Base-by-base conservation (phyloP, 129 eudicot genomes). In the Saussurea involucrata region DNA sequence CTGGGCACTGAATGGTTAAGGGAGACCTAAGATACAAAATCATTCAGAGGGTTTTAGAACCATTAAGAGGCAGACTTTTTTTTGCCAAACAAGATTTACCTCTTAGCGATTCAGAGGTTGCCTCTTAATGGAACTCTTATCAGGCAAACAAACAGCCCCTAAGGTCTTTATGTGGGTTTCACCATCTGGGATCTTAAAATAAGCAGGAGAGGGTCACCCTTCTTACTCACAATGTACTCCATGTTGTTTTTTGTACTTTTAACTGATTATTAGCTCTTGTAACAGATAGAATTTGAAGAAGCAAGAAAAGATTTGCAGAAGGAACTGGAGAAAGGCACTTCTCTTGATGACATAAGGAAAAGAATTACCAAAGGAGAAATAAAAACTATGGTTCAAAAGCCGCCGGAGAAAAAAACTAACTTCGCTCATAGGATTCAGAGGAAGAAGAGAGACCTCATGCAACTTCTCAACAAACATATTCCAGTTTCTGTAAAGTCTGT, bases 391-490 rank as follows among this genome's bases (percentile, higher is more conserved):
- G 93, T 81, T 73, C 82, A 86, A 63, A 93, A 85, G 81, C 80
- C 76, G 21, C 68, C 79, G 61, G 81, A 75, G 64, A 84, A 82
- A 72, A 90, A 65, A 72, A 76, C 24, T 2, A 76, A 75, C 71
- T 85, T 74, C 63, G 34, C 55, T 27, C 78, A 83, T 24, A 80
- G 88, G 76, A 91, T 94, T 77, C 90, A 89, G 81, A 83, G 97
- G 66, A 91, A 87, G 87, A 84, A 94, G 82, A 81, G 98, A 81
- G 98, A 94, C 79, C 65, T 83, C 42, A 83, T 80, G 90, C 85
- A 90, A 44, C 85, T 94, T 70, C 86, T 89, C 68, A 89, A 85
- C 64, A 91, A 91, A 79, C 78, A 78, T 86, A 74, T 76, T 63
- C 74, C 87, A 24, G 80, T 68, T 24, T 68, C 90, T n/a, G 73